Percentiles rank a stretch among this genome's conserved stretches.
phyloP scores from a whole-genome alignment of 495 filamentous ascomycete genomes.

The Cetradonia linearis region DNA sequence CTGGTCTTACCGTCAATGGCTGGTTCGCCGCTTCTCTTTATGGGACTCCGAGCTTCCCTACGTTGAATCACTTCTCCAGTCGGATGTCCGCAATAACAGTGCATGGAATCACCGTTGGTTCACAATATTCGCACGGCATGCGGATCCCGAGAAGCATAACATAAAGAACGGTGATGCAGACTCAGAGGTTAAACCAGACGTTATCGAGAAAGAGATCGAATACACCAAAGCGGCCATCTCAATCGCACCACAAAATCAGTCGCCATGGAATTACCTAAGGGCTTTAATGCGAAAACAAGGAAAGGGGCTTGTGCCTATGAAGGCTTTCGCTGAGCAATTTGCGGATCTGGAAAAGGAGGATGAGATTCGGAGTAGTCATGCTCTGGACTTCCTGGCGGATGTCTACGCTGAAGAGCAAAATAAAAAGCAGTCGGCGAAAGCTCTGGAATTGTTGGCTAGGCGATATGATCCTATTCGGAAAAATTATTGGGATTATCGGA shows the following conservation, averaged over 20 bases:
- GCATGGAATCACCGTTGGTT: slow-evolving; percentile 97
- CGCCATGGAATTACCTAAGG: slow-evolving; percentile 82
- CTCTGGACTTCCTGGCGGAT: slow-evolving; percentile 83
- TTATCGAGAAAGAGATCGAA: slow-evolving; percentile 64
- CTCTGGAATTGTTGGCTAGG: slow-evolving; percentile 61
- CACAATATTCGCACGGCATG: slow-evolving; percentile 60
- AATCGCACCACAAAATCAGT: slow-evolving; percentile 84
- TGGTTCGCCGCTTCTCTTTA: slow-evolving; percentile 69
- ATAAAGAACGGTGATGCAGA: slow-evolving; percentile 29
- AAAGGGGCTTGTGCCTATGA: slow-evolving; percentile 44
- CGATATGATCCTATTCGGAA: slow-evolving; percentile 84
- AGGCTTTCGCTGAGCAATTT: slow-evolving; percentile 57
- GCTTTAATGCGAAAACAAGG: slow-evolving; percentile 61
- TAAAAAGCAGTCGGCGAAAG: slow-evolving; percentile 48
- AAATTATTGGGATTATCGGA: slow-evolving; percentile 86
- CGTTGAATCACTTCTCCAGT: slow-evolving; percentile 55
- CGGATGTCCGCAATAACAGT: slow-evolving; percentile 87
- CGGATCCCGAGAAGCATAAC: slow-evolving; percentile 19
- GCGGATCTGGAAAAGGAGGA: slow-evolving; percentile 38
- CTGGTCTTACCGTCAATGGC: slow-evolving; percentile 91
- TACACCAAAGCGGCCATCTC: slow-evolving; percentile 61
- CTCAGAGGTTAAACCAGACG: slow-evolving; percentile 42
- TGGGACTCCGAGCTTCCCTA: slow-evolving; percentile 64
- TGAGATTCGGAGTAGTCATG: slow-evolving; percentile 64
- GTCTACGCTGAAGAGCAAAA: slow-evolving; percentile 55